Percentiles rank a stretch among this genome's conserved stretches.
Evolutionary conservation across 2,329 filamentous ascomycete genomes (phyloP).

Genomic region (Aschersonia sp.): DNA sequence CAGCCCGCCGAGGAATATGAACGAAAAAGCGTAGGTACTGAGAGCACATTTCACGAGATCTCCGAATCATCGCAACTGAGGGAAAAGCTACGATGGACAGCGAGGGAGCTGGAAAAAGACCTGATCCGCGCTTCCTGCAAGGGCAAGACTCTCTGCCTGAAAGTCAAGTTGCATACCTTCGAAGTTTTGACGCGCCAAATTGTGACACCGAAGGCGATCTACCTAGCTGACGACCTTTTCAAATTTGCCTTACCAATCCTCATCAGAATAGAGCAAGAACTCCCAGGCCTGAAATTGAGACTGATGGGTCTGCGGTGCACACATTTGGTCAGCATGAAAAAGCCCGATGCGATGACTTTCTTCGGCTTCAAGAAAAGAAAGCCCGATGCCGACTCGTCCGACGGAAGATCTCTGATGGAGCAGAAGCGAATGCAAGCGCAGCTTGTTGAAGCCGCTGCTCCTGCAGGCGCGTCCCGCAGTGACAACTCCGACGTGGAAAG

Average conservation of each 20-base stretch:
- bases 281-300: slow-evolving; percentile 62
- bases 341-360: slow-evolving; percentile 60
- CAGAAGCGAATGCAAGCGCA: too few species aligned
- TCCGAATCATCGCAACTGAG: slow-evolving; percentile 52
- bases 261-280: slow-evolving; percentile 68
- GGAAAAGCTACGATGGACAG: slow-evolving; percentile 65
- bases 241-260: slow-evolving; percentile 71
- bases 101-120: slow-evolving; percentile 78
- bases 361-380: slow-evolving; percentile 45
- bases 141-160: slow-evolving; percentile 80
- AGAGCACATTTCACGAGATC: slow-evolving; percentile 80
- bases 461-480: too few species aligned
- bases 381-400: background rate
- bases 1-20: slow-evolving; percentile 82
- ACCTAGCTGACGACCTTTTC: slow-evolving; percentile 68
- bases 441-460: background rate
- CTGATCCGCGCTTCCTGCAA: slow-evolving; percentile 68
- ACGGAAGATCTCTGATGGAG: background rate
- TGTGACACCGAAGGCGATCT: slow-evolving; percentile 57
- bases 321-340: slow-evolving; percentile 74
- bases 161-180: slow-evolving; percentile 88
- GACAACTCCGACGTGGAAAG: too few species aligned
- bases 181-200: slow-evolving; percentile 79
- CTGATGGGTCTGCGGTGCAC: slow-evolving; percentile 85
- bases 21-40: slow-evolving; percentile 85